phyloP scores from a whole-genome alignment of 441 rosid genomes.

The Gossypium lobatum region DNA sequence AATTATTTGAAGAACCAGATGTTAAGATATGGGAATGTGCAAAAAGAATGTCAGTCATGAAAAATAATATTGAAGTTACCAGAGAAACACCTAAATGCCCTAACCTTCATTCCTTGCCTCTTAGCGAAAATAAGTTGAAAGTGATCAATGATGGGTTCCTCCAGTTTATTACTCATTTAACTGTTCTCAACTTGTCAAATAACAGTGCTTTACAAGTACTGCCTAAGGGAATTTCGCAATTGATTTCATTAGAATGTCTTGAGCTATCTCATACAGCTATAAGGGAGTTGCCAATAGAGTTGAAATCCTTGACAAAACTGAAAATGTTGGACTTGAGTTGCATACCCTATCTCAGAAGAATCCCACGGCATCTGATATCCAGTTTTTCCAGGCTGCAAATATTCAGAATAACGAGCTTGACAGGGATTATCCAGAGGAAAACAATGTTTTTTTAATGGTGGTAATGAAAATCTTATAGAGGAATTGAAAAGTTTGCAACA shows the following conservation, averaged over 20 bases:
- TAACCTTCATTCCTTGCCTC: background rate
- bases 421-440: background rate
- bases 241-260: background rate
- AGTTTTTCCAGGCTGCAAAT: background rate
- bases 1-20: no score
- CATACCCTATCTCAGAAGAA: background rate
- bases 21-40: no score
- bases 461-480: background rate
- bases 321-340: background rate
- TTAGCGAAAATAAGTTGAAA: background rate
- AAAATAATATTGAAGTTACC: background rate
- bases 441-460: background rate
- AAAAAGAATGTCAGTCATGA: background rate
- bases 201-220: background rate
- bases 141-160: background rate
- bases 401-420: background rate
- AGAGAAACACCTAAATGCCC: background rate
- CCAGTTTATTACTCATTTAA: background rate
- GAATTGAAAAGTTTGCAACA: background rate
- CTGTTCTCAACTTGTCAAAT: background rate
- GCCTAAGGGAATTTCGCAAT: background rate
- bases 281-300: background rate
- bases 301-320: background rate
- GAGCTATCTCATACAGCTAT: background rate
- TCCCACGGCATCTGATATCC: background rate